phyloP scores from a whole-genome alignment of 192 early-diverging fungal genomes.

The Chytriomyces sp. region DNA sequence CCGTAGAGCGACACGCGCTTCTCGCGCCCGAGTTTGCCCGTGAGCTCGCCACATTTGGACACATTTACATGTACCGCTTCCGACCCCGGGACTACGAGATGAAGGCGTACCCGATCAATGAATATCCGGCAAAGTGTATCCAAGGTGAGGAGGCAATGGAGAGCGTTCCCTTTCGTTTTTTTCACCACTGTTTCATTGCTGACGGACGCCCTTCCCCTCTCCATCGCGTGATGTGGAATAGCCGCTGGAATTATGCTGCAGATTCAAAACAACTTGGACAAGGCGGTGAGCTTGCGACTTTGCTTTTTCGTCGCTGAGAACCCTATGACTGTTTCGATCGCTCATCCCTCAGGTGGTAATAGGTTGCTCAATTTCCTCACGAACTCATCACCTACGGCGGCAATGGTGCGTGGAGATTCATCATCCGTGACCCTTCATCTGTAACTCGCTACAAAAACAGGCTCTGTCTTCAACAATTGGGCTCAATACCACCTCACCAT shows the following conservation, averaged over 20 bases:
- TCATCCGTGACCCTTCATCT: too few relatives aligned
- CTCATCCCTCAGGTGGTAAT: not conserved
- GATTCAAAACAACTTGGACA: constrained; percentile 34
- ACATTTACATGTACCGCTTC: constrained; percentile 33
- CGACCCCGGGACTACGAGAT: constrained; percentile 27
- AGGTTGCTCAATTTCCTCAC: constrained; percentile 29
- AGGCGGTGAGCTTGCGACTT: not conserved
- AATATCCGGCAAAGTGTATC: constrained; percentile 21
- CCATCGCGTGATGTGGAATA: too few relatives aligned
- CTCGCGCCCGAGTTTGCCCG: constrained; percentile 22
- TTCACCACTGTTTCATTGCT: not conserved
- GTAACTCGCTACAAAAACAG: too few relatives aligned
- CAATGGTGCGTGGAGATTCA: too few relatives aligned
- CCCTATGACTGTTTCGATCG: too few relatives aligned
- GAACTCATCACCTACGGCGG: constrained; percentile 38
- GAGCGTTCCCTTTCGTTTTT: not conserved
- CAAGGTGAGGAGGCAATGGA: not conserved
- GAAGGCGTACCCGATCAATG: constrained; percentile 29
- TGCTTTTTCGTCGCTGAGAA: too few relatives aligned
- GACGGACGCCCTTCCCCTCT: not conserved
- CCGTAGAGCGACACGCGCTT: constrained; percentile 15
- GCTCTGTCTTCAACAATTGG: constrained; percentile 33
- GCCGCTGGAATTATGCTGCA: constrained; percentile 27
- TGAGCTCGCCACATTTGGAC: constrained; percentile 22
- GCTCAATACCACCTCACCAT: constrained; percentile 32